These are phyloP conservation scores for Podospora tetraspora DNA, from an alignment of 495 filamentous ascomycete genomes.

Conservation along the genomic window DNA sequence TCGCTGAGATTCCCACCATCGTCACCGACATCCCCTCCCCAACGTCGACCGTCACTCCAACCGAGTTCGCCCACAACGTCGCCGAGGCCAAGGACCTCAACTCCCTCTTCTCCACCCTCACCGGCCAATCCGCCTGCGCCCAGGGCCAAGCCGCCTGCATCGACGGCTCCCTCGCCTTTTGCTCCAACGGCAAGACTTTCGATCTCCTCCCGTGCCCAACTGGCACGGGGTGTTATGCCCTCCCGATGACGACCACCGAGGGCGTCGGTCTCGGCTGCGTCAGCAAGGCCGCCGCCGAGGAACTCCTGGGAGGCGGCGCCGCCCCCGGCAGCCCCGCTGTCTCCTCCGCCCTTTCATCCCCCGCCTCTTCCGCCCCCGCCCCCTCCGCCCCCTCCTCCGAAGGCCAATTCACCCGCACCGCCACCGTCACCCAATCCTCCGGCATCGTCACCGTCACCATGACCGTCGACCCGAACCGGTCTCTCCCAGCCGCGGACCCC, in stretches of 20 bases:
- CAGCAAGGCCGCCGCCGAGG: slow-evolving; percentile 23
- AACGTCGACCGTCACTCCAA: slow-evolving; percentile 32
- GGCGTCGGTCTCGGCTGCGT: slow-evolving; percentile 37
- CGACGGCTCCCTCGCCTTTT: slow-evolving; percentile 30
- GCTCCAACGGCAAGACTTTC: slow-evolving; percentile 28
- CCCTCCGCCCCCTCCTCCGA: not conserved
- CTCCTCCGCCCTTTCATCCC: not conserved
- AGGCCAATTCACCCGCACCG: slow-evolving; percentile 9
- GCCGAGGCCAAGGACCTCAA: slow-evolving; percentile 36
- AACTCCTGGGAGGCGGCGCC: slow-evolving; percentile 20
- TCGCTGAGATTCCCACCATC: slow-evolving; percentile 32
- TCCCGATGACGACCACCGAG: slow-evolving; percentile 37
- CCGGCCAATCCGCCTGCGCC: slow-evolving; percentile 33
- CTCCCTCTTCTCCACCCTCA: slow-evolving; percentile 34
- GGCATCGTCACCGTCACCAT: slow-evolving; percentile 15
- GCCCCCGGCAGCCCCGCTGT: not conserved
- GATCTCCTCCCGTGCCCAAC: slow-evolving; percentile 25
- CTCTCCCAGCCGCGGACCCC: not conserved
- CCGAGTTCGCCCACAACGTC: slow-evolving; percentile 33
- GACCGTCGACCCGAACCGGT: slow-evolving; percentile 7
- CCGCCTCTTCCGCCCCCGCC: not conserved
- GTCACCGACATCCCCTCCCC: slow-evolving; percentile 31
- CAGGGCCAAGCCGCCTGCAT: slow-evolving; percentile 39
- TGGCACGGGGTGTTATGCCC: slow-evolving; percentile 34
- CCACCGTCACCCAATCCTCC: slow-evolving; percentile 5